phyloP scores from a whole-genome alignment of 139 green algal species.

The Monoraphidium neglectum region DNA sequence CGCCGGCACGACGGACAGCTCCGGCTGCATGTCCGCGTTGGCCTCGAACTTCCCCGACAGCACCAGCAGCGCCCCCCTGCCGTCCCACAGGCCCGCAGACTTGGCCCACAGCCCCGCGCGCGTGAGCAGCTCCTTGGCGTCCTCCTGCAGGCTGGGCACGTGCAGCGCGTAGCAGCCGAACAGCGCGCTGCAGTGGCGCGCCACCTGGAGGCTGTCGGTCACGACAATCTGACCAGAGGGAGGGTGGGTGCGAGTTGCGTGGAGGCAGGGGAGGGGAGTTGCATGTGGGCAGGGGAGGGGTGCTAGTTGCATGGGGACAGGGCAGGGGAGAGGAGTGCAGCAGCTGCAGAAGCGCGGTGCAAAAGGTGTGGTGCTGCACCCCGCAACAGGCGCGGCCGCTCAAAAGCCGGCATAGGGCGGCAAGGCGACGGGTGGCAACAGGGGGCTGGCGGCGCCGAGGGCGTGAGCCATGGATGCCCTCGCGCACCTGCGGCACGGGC shows the following conservation, averaged over 20 bases:
- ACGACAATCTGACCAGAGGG: conserved; percentile 30
- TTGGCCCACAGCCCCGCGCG: not conserved
- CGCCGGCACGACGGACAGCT: conserved; percentile 29
- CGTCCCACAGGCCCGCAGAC: conserved; percentile 19
- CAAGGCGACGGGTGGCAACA: too few relatives aligned
- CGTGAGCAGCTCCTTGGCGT: not conserved
- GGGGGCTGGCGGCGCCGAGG: too few relatives aligned
- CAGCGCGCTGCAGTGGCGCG: conserved; percentile 8
- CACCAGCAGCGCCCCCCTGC: conserved; percentile 27
- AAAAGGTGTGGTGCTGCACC: too few relatives aligned
- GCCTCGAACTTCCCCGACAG: conserved; percentile 35
- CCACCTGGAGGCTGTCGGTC: conserved; percentile 19
- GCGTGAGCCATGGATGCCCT: too few relatives aligned
- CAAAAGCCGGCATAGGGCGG: too few relatives aligned
- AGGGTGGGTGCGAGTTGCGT: not conserved
- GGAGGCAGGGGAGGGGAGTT: not conserved
- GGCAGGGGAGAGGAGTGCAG: too few relatives aligned
- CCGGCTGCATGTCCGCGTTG: conserved; percentile 39
- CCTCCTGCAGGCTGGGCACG: conserved; percentile 15
- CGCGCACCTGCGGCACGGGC: conserved; percentile 39
- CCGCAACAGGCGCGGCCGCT: too few relatives aligned
- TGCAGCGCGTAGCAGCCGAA: conserved; percentile 46
- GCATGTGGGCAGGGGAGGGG: too few relatives aligned
- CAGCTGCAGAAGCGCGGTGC: too few relatives aligned
- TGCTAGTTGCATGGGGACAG: too few relatives aligned